Conservation (phyloP, 768 basidiomycete genomes). For the Terana coerulea region DNA sequence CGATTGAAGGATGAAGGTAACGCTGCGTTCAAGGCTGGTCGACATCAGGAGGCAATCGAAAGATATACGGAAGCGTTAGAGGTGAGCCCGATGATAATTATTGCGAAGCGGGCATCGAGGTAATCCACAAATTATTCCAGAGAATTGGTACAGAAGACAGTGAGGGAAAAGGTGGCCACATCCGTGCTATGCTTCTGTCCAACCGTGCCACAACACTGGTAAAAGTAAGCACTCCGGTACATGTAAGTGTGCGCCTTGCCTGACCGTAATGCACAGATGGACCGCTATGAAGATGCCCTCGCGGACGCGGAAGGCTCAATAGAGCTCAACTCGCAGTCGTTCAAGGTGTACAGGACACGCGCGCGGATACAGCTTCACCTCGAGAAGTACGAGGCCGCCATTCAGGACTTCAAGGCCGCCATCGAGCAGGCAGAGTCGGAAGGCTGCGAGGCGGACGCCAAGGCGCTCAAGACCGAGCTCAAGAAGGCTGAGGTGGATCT, state of each 20-base stretch:
- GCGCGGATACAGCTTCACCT: conserved; percentile 74
- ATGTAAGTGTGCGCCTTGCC: background rate
- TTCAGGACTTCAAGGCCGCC: conserved; percentile 77
- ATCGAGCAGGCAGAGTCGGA: conserved; percentile 70
- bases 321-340: conserved; percentile 55
- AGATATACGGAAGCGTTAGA: conserved; percentile 74
- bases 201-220: conserved; percentile 81
- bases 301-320: conserved; percentile 69
- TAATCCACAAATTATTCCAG: conserved; percentile 29
- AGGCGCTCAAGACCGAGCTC: conserved; percentile 59
- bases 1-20: conserved; percentile 85
- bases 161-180: conserved; percentile 76
- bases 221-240: conserved; percentile 46
- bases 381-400: conserved; percentile 67
- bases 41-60: conserved; percentile 56
- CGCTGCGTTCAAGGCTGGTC: conserved; percentile 59
- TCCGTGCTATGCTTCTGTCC: conserved; percentile 74
- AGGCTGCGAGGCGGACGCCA: conserved; percentile 58
- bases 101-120: background rate
- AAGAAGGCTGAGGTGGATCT: conserved; percentile 79
- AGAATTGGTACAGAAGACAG: conserved; percentile 63
- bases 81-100: conserved; percentile 30
- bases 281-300: conserved; percentile 64
- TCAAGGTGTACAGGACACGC: conserved; percentile 85
- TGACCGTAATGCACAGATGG: conserved; percentile 41